Base-by-base conservation (phyloP, 257 asterid species). In the Forsythia viridissima region DNA sequence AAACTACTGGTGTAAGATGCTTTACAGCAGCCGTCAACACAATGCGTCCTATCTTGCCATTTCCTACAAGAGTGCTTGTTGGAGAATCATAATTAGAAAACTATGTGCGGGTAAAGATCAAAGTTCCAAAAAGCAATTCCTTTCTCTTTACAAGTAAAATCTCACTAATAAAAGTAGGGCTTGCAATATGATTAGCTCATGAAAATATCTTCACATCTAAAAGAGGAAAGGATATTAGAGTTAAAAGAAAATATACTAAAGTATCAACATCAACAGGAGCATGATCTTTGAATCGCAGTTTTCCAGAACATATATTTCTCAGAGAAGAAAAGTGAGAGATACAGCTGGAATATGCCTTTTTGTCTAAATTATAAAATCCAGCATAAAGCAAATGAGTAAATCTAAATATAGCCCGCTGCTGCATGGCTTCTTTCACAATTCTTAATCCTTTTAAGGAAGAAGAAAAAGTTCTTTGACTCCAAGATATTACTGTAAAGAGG, bases 1-100 rank as follows among this genome's bases (percentile, higher is more conserved):
- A 86, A 76, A 84, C 76, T 73, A 92, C 96, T 40, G 97, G 98
- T n/a, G 98, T 94, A 18, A 94, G 95, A 86, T 94, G 91, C 85
- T 92, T 92, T 46, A 97, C 96, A 57, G 97, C 98, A 73, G 97
- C 97, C 72, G 96, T 81, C 86, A 91, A 74, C 69, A 94, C 83
- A 65, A 94, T 87, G 71, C 98, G 97, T 48, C 96, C 98, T 15
- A 94, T 87, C 85, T 77, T 92, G 71, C 93, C 86, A 55, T 86
- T 94, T 76, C 98, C 98, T 92, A 75, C 82, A 77, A 41, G 65
- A 36, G 72, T 78, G 16, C 11, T 77, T 79, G 36, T 21, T 24
- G 0, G 2, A 63, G 38, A 4, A 63, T 63, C 38, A 30, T 0
- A 20, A 11, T 63, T 10, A 63, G 69, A 63, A 63, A 21, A 8